A percentile compares a stretch with the other conserved stretches of the same genome.
These are phyloP conservation scores for Phytopythium montanum DNA, from an alignment of 352 stramenopile species.

Conservation along the genomic window DNA sequence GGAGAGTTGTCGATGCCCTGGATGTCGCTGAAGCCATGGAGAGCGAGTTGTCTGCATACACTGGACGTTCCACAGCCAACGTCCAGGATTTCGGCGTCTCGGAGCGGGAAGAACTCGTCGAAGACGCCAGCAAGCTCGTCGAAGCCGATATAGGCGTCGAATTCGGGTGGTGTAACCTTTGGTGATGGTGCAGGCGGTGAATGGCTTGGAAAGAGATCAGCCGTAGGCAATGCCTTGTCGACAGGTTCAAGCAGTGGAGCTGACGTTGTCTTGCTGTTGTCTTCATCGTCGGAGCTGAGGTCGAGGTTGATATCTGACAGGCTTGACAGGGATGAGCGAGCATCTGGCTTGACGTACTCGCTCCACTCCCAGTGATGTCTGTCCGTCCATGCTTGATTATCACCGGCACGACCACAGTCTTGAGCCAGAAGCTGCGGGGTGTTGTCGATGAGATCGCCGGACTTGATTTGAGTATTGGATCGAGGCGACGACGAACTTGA, in stretches of 20 bases:
- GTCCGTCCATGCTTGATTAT: not conserved
- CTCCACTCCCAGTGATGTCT: not conserved
- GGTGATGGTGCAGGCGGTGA: not conserved
- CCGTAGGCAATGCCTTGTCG: not conserved
- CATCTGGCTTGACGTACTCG: not conserved
- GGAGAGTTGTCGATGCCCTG: slow-evolving; percentile 1
- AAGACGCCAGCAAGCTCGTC: not conserved
- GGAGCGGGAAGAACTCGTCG: not conserved
- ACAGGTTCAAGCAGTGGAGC: not conserved
- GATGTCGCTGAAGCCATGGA: slow-evolving; percentile 5
- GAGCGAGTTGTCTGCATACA: slow-evolving; percentile 1
- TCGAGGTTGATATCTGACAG: not conserved
- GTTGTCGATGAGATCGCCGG: not conserved
- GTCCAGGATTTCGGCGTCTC: slow-evolving; percentile 5
- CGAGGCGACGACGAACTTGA: not conserved
- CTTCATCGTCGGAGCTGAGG: not conserved
- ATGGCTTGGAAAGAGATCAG: not conserved
- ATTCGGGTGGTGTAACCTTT: no score
- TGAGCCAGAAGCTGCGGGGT: not conserved
- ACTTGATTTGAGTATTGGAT: no score
- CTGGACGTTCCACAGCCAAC: slow-evolving; percentile 7
- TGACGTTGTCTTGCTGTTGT: not conserved
- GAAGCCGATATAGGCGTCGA: slow-evolving; percentile 5
- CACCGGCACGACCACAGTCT: not conserved
- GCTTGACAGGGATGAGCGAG: slow-evolving; percentile 1